Base-by-base conservation (phyloP, 768 basidiomycete species). In the Neoboletus subvelutipes region DNA sequence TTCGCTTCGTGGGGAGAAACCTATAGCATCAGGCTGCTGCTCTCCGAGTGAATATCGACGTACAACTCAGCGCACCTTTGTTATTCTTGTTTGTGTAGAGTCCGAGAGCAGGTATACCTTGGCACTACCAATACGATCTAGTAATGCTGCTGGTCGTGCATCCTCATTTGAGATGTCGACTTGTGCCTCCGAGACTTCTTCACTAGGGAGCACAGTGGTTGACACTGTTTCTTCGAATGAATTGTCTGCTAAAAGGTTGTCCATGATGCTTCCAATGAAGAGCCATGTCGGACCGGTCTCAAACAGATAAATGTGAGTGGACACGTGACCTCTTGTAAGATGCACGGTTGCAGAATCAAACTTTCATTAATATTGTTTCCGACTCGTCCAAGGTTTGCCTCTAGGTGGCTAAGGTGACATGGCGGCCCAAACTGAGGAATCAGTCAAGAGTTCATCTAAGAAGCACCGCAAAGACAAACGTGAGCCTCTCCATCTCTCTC, bases 401-500 rank as follows among this genome's bases (percentile, higher is more conserved):
- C 24, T 8, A 24, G 41, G 17, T 26, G 34, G 18, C 20, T 24
- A 33, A 17, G 10, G 33, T 47, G 17, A 22, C n/a, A 73, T 73
- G 72, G 59, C 66, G 0, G 45, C 58, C n/a, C 50, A 60, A 36
- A 42, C 40, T 45, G 72, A 76, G 40, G 79, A 77, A 59, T 64
- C 64, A 5, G 73, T 74, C 9, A 78, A 83, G 39, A 92, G 80
- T 73, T 94, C 95, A 73, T 94, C 94, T 77, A 94, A 93, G 76
- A 78, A 83, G 45, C 88, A 92, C 71, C 81, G 94, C 60, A 97
- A 97, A 70, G 94, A 97, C 9, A 98, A 98, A 76, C 95, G 95
- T 96, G 67, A 69, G 92, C 75, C 10, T 50, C 17, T 28, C 4
- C 17, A 20, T 24, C 15, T n/a, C 2, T 12, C 2, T 56, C 6